A percentile compares a stretch with the other conserved stretches of the same genome.
Evolutionary conservation across 1,284 basidiomycete species (phyloP).

Genomic region (Fomitopsis schrenkii): DNA sequence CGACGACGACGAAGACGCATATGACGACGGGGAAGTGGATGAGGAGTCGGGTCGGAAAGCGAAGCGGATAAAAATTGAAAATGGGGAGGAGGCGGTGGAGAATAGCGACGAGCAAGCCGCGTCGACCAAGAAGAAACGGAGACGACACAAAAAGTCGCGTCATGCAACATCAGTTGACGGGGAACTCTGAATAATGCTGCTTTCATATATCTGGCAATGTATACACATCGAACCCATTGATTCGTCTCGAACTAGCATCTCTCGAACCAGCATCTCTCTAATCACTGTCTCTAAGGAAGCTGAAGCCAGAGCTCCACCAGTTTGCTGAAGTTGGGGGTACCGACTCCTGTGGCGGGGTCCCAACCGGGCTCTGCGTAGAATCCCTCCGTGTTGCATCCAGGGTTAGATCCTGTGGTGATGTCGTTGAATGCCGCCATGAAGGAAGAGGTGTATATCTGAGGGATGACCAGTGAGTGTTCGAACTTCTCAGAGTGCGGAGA

Average conservation of each 20-base stretch:
- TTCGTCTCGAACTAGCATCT: too few relatives aligned
- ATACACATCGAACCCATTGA: background rate
- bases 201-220: background rate
- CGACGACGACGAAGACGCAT: slow-evolving; percentile 19
- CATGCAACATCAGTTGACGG: background rate
- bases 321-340: slow-evolving; percentile 22
- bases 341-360: slow-evolving; percentile 33
- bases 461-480: too few relatives aligned
- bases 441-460: slow-evolving; percentile 24
- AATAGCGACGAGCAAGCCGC: slow-evolving; percentile 8
- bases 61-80: background rate
- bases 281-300: slow-evolving; percentile 1
- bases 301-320: slow-evolving; percentile 5
- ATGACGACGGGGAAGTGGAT: slow-evolving; percentile 16
- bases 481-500: background rate
- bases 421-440: slow-evolving; percentile 35
- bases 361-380: slow-evolving; percentile 28
- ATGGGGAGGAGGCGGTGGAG: slow-evolving; percentile 9
- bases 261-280: background rate
- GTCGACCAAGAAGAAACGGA: slow-evolving; percentile 32
- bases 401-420: slow-evolving; percentile 29
- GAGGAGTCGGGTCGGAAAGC: slow-evolving; percentile 12
- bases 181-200: background rate
- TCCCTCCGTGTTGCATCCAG: slow-evolving; percentile 18
- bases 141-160: slow-evolving; percentile 30